These are phyloP conservation scores for Daldinia sp. DNA, from an alignment of 2,329 filamentous ascomycete genomes.

Conservation along the genomic window DNA sequence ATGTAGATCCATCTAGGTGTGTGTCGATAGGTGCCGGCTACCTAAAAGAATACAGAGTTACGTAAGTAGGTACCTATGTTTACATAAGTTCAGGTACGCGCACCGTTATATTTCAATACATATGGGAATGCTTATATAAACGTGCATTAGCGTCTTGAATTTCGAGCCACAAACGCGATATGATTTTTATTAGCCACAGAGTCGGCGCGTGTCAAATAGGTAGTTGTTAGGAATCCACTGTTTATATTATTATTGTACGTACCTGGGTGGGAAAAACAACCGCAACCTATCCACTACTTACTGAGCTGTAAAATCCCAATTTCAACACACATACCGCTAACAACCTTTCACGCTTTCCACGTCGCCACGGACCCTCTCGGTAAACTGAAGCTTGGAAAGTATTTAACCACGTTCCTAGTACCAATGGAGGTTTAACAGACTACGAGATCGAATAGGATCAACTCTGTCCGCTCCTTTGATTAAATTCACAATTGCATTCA, in stretches of 20 bases:
- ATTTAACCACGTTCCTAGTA: conserved; percentile 3
- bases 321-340: conserved; percentile 3
- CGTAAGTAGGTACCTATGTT: no score
- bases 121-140: not conserved
- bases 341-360: no score
- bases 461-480: conserved; percentile 31
- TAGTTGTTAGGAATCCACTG: conserved; percentile 24
- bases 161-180: conserved; percentile 28
- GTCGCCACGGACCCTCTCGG: conserved; percentile 13
- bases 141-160: not conserved
- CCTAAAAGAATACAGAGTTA: no score
- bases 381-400: conserved; percentile 11
- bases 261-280: conserved; percentile 30
- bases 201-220: conserved; percentile 23
- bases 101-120: no score
- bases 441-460: conserved; percentile 29
- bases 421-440: conserved; percentile 34
- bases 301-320: conserved; percentile 3
- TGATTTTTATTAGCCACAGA: conserved; percentile 20
- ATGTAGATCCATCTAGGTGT: no score
- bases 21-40: no score
- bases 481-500: not conserved
- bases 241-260: conserved; percentile 31
- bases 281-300: conserved; percentile 7
- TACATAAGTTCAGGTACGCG: not conserved